Base-by-base conservation (phyloP, 225 moss, liverwort and hornwort species). In the Ulota crispa region DNA sequence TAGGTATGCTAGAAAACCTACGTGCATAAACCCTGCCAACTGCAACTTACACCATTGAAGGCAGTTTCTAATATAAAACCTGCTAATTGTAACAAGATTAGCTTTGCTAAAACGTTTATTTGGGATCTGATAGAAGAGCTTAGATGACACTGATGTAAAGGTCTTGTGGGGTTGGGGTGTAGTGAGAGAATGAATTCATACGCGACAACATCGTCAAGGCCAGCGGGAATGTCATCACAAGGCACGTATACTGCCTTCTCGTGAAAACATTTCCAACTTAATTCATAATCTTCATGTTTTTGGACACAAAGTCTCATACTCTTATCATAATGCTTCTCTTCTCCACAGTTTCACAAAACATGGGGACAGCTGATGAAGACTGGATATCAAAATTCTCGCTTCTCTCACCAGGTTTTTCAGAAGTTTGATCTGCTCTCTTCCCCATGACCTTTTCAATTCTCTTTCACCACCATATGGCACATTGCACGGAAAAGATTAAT, bases 361-460 rank as follows among this genome's bases (percentile, higher is more conserved):
- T 95, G 95, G 95, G 95, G 94, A 21, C 95, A 95, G 73, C 82
- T 95, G 71, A 93, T 95, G 95, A 95, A 95, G 88, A 95, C 94
- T 24, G 95, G 95, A 19, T 95, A 95, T 78, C 95, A 95, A 64
- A 95, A 95, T 68, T 95, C 94, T 69, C 93, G 95, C 43, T 95
- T 95, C 66, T 89, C 94, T 72, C 95, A 95, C 85, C 95, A 95
- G 95, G 95, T 92, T 73, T 59, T 76, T 73, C 53, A 21, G 53
- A 52, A 55, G 15, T 4, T 34, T 8, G 32, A 45, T 27, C 27
- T 15, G 0, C 68, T 60, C 34, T 68, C 68, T 68, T 20, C 60
- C 36, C 68, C 36, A 32, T 43, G 23, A 55, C 55, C 55, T 23
- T 55, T 23, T 55, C 55, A 8, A 8, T 8, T 55, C 8, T 3